These are phyloP conservation scores for Daldinia vernicosa DNA, from an alignment of 495 filamentous ascomycete genomes.

Conservation along the genomic window DNA sequence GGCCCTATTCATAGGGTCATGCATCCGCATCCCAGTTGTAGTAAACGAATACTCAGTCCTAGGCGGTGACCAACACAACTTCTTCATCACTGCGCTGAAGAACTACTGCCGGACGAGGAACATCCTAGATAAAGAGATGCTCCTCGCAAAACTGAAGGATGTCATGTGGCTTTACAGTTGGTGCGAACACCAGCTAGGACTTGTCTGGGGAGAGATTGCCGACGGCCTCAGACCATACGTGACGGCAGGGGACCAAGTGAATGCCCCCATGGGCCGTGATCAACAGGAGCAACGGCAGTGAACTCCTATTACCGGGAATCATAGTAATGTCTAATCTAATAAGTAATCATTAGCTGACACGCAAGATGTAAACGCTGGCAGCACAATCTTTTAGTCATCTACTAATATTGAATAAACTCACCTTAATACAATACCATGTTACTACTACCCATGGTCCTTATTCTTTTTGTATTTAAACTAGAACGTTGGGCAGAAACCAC, in stretches of 20 bases:
- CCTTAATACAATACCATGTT: background rate
- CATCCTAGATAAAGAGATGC: constrained; percentile 33
- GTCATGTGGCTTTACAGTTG: constrained; percentile 44
- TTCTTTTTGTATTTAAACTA: background rate
- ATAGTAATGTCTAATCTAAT: constrained; percentile 34
- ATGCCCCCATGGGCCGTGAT: background rate
- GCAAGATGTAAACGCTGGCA: background rate
- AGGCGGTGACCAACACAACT: constrained; percentile 37
- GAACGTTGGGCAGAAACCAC: background rate
- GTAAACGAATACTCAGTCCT: constrained; percentile 11
- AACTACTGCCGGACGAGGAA: constrained; percentile 43
- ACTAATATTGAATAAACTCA: background rate
- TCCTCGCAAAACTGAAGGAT: constrained; percentile 37
- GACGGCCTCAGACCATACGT: constrained; percentile 32
- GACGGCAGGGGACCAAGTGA: background rate
- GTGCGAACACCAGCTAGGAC: constrained; percentile 41
- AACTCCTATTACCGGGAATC: background rate
- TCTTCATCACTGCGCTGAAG: constrained; percentile 42
- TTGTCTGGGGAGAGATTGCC: constrained; percentile 43
- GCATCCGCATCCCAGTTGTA: constrained; percentile 33
- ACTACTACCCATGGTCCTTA: background rate
- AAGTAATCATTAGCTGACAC: constrained; percentile 4
- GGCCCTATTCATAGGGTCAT: constrained; percentile 44
- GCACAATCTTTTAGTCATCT: background rate
- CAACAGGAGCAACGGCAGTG: background rate